phyloP scores from a whole-genome alignment of 2,329 filamentous ascomycete species.

The Teratosphaeria nubilosa region DNA sequence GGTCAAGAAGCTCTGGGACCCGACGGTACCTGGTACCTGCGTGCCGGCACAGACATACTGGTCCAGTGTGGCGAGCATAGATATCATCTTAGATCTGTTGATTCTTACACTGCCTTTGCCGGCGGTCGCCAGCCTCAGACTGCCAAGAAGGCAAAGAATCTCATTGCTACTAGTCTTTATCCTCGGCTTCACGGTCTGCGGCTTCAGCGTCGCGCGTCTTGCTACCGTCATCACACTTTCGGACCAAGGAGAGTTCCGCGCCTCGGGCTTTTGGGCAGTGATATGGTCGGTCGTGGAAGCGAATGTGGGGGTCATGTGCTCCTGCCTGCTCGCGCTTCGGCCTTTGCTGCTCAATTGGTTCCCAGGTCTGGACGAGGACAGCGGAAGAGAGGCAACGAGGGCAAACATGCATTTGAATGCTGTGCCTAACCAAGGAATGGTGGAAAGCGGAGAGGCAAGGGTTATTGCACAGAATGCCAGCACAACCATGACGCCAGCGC shows the following conservation, averaged over 20 bases:
- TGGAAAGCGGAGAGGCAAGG: not conserved
- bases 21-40: slow-evolving; percentile 25
- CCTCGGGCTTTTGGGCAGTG: slow-evolving; percentile 30
- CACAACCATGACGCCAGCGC: not conserved
- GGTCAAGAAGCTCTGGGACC: slow-evolving; percentile 32
- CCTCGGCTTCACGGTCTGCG: slow-evolving; percentile 29
- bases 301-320: slow-evolving; percentile 36
- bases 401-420: not conserved
- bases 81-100: slow-evolving; percentile 35
- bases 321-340: slow-evolving; percentile 34
- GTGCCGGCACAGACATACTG: slow-evolving; percentile 31
- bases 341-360: slow-evolving; percentile 28
- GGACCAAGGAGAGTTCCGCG: slow-evolving; percentile 13
- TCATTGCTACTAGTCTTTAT: slow-evolving; percentile 34
- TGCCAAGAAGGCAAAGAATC: slow-evolving; percentile 34
- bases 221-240: slow-evolving; percentile 13
- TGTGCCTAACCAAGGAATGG: not conserved
- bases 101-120: slow-evolving; percentile 38
- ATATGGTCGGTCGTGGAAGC: slow-evolving; percentile 34
- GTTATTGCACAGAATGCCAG: not conserved
- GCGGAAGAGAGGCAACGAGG: not conserved
- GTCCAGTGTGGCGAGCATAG: slow-evolving; percentile 35
- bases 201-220: slow-evolving; percentile 16
- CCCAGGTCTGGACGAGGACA: slow-evolving; percentile 23
- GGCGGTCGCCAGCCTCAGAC: slow-evolving; percentile 29